A percentile compares a stretch with the other conserved stretches of the same genome.
Conservation (phyloP, 768 basidiomycete species). For the Strobilomyces dryophilus region DNA sequence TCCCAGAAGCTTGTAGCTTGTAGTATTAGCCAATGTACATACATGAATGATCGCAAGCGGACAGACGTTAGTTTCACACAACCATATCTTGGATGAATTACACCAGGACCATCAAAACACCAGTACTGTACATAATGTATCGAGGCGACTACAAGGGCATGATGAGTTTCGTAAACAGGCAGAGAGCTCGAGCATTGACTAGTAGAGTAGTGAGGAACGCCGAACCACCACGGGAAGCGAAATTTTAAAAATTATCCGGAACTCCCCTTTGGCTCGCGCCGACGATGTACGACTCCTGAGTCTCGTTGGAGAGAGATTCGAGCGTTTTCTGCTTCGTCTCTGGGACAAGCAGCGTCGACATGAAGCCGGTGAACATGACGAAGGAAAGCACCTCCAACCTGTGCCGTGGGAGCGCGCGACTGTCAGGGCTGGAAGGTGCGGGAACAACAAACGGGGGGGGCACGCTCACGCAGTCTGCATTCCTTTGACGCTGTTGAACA, state of each 20-base stretch:
- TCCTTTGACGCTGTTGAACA: slow-evolving; percentile 49
- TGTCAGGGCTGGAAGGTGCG: slow-evolving; percentile 1
- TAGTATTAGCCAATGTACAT: slow-evolving; percentile 15
- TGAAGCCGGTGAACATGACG: slow-evolving; percentile 81
- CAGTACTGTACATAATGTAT: too few species aligned
- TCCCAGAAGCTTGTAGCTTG: neutral
- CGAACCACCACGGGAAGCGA: too few species aligned
- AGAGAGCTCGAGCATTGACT: too few species aligned
- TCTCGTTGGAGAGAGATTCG: slow-evolving; percentile 71
- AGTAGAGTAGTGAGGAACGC: too few species aligned
- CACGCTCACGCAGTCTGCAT: slow-evolving; percentile 62
- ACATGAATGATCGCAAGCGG: neutral
- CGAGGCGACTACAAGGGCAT: too few species aligned
- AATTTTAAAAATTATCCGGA: neutral
- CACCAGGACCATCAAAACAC: neutral
- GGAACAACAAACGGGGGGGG: neutral
- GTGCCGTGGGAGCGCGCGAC: neutral
- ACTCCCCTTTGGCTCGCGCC: slow-evolving; percentile 13
- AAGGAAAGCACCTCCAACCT: slow-evolving; percentile 76
- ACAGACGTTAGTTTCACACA: neutral
- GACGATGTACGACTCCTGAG: slow-evolving; percentile 56
- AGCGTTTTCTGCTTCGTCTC: slow-evolving; percentile 68
- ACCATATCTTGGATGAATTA: neutral
- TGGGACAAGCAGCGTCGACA: slow-evolving; percentile 77
- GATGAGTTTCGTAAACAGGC: too few species aligned